These are phyloP conservation scores for Hamamelis virginiana DNA, from an alignment of 164 flowering plant genomes.

Conservation along the genomic window DNA sequence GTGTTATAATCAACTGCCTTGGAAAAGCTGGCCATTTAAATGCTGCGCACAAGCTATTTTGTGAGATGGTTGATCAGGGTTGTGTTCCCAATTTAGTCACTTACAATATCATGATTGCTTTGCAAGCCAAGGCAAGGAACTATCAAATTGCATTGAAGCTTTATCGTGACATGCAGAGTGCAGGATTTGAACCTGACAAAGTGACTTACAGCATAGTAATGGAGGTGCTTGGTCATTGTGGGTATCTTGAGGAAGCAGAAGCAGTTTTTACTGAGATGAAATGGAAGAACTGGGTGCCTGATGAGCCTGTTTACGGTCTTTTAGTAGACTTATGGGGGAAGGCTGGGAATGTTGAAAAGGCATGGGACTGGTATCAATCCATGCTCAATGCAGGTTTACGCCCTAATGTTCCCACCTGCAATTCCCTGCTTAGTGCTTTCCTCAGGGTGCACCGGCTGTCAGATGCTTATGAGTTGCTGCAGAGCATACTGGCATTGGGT, in stretches of 20 bases:
- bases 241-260: slow-evolving; percentile 89
- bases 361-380: slow-evolving; percentile 80
- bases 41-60: slow-evolving; percentile 71
- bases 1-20: slow-evolving; percentile 94
- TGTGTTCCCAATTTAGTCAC: slow-evolving; percentile 87
- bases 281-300: slow-evolving; percentile 75
- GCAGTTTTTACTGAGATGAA: slow-evolving; percentile 77
- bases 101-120: slow-evolving; percentile 91
- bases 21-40: slow-evolving; percentile 89
- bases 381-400: slow-evolving; percentile 84
- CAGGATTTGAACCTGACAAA: slow-evolving; percentile 87
- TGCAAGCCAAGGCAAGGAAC: slow-evolving; percentile 92
- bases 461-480: slow-evolving; percentile 75
- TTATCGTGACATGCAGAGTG: slow-evolving; percentile 83
- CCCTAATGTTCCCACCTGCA: slow-evolving; percentile 96
- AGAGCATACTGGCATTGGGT: slow-evolving; percentile 68
- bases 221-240: slow-evolving; percentile 99
- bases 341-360: slow-evolving; percentile 79
- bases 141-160: slow-evolving; percentile 67
- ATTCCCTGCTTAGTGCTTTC: slow-evolving; percentile 89
- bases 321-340: slow-evolving; percentile 98
- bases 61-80: slow-evolving; percentile 87
- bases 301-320: slow-evolving; percentile 95
- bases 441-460: slow-evolving; percentile 64
- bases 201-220: slow-evolving; percentile 94